Percentiles rank a stretch among this genome's conserved stretches.
Conservation (phyloP, 306 rosid species). For the Oemleria cerasiformis region DNA sequence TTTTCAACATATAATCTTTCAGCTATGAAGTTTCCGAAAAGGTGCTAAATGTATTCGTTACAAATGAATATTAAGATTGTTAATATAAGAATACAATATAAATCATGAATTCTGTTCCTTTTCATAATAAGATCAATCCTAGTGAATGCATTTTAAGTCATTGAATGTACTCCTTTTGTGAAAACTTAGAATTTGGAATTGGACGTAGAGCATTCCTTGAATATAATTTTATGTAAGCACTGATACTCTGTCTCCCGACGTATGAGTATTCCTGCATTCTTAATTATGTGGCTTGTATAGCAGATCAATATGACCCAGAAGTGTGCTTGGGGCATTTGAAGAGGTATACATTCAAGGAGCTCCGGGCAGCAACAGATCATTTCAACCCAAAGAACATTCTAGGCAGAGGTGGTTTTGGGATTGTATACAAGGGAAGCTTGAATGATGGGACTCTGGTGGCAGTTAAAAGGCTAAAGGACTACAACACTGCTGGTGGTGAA, state of each 20-base stretch:
- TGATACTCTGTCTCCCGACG: neutral
- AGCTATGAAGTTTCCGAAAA: neutral
- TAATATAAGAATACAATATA: no score
- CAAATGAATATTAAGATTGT: neutral
- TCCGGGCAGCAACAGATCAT: constrained; percentile 91
- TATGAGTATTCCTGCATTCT: constrained; percentile 16
- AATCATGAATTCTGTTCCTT: neutral
- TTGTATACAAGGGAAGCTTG: constrained; percentile 84
- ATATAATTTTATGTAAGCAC: neutral
- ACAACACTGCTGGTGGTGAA: constrained; percentile 90
- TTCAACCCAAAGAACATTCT: constrained; percentile 89
- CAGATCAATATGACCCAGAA: constrained; percentile 97
- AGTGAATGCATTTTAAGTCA: neutral
- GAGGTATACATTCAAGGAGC: constrained; percentile 91
- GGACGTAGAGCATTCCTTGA: neutral
- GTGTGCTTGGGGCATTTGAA: constrained; percentile 91
- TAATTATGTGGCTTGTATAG: constrained; percentile 18
- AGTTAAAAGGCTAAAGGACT: constrained; percentile 91
- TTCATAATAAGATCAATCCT: neutral
- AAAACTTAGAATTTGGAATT: neutral
- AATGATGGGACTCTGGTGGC: constrained; percentile 86
- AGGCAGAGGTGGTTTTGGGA: constrained; percentile 98
- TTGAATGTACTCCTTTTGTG: neutral
- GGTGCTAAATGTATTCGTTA: neutral
- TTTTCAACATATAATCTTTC: neutral